phyloP scores from a whole-genome alignment of 164 flowering plant genomes.

The Vitis riparia region DNA sequence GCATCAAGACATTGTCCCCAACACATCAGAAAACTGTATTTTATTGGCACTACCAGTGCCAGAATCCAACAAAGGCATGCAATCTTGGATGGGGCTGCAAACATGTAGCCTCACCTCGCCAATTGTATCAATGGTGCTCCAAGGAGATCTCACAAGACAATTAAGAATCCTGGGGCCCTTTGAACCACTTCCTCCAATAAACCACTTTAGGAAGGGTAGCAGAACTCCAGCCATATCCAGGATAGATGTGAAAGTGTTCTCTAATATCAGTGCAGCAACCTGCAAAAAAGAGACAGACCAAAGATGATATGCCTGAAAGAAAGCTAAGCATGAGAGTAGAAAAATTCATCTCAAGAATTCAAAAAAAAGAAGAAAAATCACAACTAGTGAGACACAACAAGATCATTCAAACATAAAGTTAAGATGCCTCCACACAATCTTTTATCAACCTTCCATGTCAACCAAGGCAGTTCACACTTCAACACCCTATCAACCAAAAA shows the following conservation, averaged over 20 bases:
- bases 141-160: constrained; percentile 89
- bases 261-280: constrained; percentile 87
- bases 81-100: no score
- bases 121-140: constrained; percentile 85
- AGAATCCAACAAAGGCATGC: neutral
- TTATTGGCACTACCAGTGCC: neutral
- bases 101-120: constrained; percentile 61
- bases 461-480: no score
- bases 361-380: no score
- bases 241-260: constrained; percentile 97
- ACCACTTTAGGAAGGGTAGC: constrained; percentile 86
- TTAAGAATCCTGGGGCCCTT: constrained; percentile 80
- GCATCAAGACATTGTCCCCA: neutral
- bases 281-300: constrained; percentile 22
- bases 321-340: neutral
- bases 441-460: no score
- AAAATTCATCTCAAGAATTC: neutral
- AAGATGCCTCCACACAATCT: no score
- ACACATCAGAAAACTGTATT: neutral
- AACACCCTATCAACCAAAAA: no score
- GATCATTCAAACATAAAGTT: no score
- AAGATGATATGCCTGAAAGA: neutral
- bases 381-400: no score
- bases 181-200: constrained; percentile 80
- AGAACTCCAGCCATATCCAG: constrained; percentile 98